A percentile compares a stretch with the other conserved stretches of the same genome.
These are phyloP conservation scores for Vitis vinifera DNA, from an alignment of 164 flowering plant species.

Conservation along the genomic window DNA sequence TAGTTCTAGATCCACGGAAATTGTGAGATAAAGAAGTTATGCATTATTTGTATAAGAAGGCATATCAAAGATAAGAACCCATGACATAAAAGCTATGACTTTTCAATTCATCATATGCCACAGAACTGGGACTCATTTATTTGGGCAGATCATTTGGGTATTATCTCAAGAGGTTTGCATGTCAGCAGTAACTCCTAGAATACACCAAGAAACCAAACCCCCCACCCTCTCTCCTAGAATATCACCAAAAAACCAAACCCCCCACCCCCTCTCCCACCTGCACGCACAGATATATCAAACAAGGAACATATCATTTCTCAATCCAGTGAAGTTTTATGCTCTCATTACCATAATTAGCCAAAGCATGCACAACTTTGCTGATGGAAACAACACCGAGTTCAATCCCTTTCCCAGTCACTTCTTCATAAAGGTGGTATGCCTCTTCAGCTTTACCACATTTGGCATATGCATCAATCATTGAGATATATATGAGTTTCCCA, in stretches of 20 bases:
- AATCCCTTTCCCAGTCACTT: slow-evolving; percentile 47
- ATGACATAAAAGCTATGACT: too few species aligned
- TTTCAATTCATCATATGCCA: too few species aligned
- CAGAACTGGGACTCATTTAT: too few species aligned
- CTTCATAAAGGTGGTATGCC: slow-evolving; percentile 53
- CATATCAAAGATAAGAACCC: too few species aligned
- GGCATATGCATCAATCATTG: slow-evolving; percentile 71
- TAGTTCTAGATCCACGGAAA: too few species aligned
- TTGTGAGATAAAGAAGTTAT: too few species aligned
- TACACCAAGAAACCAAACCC: background rate
- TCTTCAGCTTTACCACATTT: slow-evolving; percentile 58
- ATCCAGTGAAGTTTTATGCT: background rate
- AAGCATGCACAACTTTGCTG: slow-evolving; percentile 71
- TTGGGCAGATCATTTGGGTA: background rate
- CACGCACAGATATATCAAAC: background rate
- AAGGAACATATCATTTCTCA: slow-evolving; percentile 2
- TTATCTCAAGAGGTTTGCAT: background rate
- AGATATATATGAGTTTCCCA: slow-evolving; percentile 33
- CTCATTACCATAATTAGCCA: slow-evolving; percentile 57
- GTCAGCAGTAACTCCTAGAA: background rate
- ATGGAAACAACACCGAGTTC: slow-evolving; percentile 55
- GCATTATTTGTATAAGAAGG: too few species aligned
- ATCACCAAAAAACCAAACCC: background rate
- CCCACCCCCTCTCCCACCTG: too few species aligned
- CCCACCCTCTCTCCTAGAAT: background rate